Evolutionary conservation across 495 filamentous ascomycete species (phyloP).

Genomic region (Penicillium tannophilum): DNA sequence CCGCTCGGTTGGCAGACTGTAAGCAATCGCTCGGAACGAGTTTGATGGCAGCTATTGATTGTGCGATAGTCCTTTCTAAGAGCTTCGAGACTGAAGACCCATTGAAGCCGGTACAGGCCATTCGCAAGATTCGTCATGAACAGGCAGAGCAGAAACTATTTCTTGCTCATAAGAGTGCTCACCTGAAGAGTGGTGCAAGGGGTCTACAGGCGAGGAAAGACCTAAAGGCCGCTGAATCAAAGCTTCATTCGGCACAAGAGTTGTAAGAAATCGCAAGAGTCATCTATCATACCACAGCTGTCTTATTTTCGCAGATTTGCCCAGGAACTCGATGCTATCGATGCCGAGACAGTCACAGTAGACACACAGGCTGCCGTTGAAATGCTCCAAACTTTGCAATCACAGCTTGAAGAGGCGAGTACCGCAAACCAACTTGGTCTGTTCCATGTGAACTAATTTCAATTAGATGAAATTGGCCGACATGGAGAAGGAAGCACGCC

Average conservation of each 20-base stretch:
- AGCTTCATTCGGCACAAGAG: conserved; percentile 54
- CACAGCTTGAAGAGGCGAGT: conserved; percentile 52
- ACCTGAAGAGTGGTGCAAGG: conserved; percentile 68
- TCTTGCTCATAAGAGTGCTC: conserved; percentile 70
- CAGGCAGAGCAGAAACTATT: conserved; percentile 62
- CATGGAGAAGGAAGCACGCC: conserved; percentile 61
- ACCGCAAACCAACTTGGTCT: no score
- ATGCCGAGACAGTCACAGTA: conserved; percentile 52
- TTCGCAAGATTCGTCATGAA: conserved; percentile 61
- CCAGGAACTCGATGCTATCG: conserved; percentile 55
- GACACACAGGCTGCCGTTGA: conserved; percentile 67
- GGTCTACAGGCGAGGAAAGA: conserved; percentile 73
- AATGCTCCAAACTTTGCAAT: conserved; percentile 62
- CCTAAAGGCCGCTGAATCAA: conserved; percentile 63
- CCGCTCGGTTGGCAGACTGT: conserved; percentile 60
- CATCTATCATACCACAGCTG: not conserved
- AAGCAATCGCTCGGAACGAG: conserved; percentile 14
- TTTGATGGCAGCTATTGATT: not conserved
- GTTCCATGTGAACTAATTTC: conserved; percentile 8
- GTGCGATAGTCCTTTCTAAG: conserved; percentile 39
- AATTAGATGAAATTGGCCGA: conserved; percentile 45
- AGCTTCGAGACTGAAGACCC: conserved; percentile 53
- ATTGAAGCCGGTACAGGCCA: conserved; percentile 56
- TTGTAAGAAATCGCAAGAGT: conserved; percentile 39
- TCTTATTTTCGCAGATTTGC: conserved; percentile 45